Conservation (phyloP, 169 alveolate genomes). For the Plasmodium sp. region DNA sequence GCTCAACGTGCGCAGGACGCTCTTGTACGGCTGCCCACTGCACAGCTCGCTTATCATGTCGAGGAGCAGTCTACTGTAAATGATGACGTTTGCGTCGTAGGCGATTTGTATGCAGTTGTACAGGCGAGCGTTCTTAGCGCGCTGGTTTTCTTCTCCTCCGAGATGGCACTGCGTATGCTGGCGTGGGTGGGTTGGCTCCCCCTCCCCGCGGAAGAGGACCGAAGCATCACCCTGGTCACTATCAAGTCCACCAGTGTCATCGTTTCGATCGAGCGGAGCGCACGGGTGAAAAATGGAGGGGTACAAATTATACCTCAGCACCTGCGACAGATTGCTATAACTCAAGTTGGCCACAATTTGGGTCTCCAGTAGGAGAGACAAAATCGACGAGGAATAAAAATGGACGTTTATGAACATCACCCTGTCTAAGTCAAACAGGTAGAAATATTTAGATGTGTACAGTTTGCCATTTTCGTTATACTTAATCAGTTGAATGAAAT, state of each 20-base stretch:
- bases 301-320: constrained; percentile 28
- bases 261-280: not conserved
- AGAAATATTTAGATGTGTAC: constrained; percentile 52
- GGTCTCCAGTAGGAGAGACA: constrained; percentile 45
- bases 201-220: not conserved
- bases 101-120: constrained; percentile 27
- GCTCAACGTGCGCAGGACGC: not conserved
- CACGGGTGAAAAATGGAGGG: constrained; percentile 47
- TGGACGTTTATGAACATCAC: constrained; percentile 43
- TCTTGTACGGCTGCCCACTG: not conserved
- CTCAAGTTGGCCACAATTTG: constrained; percentile 10
- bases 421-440: constrained; percentile 35
- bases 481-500: constrained; percentile 25
- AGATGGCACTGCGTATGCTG: not conserved
- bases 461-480: constrained; percentile 22
- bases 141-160: not conserved
- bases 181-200: not conserved
- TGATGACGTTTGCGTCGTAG: constrained; percentile 36
- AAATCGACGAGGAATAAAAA: constrained; percentile 22
- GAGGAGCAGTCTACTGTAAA: constrained; percentile 22
- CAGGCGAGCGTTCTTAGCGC: not conserved
- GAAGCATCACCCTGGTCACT: not conserved
- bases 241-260: not conserved
- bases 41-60: constrained; percentile 42
- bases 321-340: constrained; percentile 9